Conservation (phyloP, 2,329 filamentous ascomycete genomes). For the Chrysoporthe austroafricana region DNA sequence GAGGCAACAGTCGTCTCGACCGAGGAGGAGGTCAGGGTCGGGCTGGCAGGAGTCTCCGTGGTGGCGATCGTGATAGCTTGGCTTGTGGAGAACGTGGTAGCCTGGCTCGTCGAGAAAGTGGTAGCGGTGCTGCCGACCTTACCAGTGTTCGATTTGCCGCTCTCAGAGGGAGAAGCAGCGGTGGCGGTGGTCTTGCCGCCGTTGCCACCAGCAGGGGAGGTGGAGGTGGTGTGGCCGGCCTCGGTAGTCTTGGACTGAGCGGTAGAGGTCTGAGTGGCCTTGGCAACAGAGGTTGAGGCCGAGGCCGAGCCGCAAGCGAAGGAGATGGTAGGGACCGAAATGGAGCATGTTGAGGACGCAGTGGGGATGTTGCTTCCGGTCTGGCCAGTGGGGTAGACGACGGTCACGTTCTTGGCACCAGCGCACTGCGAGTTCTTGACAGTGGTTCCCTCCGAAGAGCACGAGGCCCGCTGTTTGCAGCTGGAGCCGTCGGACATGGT, state of each 20-base stretch:
- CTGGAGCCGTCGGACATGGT: conserved; percentile 79
- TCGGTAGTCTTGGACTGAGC: conserved; percentile 30
- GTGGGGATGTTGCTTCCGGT: conserved; percentile 54
- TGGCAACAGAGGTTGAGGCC: conserved; percentile 34
- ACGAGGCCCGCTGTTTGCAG: conserved; percentile 78
- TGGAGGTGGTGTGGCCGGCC: not conserved
- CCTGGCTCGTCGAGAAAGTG: conserved; percentile 17
- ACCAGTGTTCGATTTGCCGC: conserved; percentile 3
- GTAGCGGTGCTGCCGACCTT: conserved; percentile 21
- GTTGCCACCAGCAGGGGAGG: not conserved
- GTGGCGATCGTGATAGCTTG: conserved; percentile 21
- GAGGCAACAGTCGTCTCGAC: conserved; percentile 5
- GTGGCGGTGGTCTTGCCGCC: conserved; percentile 2
- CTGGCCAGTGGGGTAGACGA: conserved; percentile 64
- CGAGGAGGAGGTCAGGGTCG: conserved; percentile 26
- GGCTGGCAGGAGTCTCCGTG: conserved; percentile 16
- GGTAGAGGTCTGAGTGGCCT: conserved; percentile 30
- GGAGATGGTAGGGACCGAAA: conserved; percentile 74
- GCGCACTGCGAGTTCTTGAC: conserved; percentile 89
- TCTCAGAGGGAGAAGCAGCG: conserved; percentile 7
- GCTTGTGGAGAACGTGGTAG: conserved; percentile 16
- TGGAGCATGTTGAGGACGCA: conserved; percentile 58
- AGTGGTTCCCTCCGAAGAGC: conserved; percentile 68
- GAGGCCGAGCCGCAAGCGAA: conserved; percentile 68
- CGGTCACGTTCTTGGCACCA: conserved; percentile 80